Base-by-base conservation (phyloP, 345 rosid species). In the Cardamine occulta region DNA sequence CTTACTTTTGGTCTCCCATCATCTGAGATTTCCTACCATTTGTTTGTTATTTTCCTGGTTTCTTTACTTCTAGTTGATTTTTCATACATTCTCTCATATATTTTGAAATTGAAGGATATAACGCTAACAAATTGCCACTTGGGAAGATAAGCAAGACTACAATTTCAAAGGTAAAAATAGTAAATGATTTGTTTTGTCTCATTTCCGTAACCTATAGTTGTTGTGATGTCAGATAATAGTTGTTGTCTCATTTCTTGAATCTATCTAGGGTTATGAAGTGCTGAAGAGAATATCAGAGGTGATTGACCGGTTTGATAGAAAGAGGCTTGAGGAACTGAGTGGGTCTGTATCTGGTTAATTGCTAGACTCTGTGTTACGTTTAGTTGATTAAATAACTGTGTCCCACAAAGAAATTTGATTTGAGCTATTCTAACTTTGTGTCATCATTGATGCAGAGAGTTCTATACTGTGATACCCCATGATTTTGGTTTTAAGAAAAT, bases 51-150 rank as follows among this genome's bases (percentile, higher is more conserved):
- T 59, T 71, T 39, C 35, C 42, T 23, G 28, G 14, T 48, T 75
- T 67, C 49, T 18, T 66, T 24, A 35, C 72, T 45, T 66, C 12
- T 74, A 19, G 73, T 52, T 74, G 60, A 39, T 37, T 28, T 51
- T 6, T 58, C 35, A 29, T 49, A 49, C 66, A 65, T 31, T 59
- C 10, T 65, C 68, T 59, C 21, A 45, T 19, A 78, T 37, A 3
- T 8, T 66, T 72, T 66, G n/a, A 5, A 21, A 49, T 10, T 84
- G 84, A 79, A 80, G 82, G 82, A 74, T 89, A 91, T 74, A 87
- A 93, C 75, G 96, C 96, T 82, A 86, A 91, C 68, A 91, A 89
- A 84, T 76, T 93, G 85, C 97, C 98, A 21, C 97, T 93, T 44
- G 98, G 98, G 14, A 93, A 88, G 81, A 84, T 93, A 70, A 93